phyloP scores from a whole-genome alignment of 2,329 filamentous ascomycete species.

The Arachnopeziza araneosa region DNA sequence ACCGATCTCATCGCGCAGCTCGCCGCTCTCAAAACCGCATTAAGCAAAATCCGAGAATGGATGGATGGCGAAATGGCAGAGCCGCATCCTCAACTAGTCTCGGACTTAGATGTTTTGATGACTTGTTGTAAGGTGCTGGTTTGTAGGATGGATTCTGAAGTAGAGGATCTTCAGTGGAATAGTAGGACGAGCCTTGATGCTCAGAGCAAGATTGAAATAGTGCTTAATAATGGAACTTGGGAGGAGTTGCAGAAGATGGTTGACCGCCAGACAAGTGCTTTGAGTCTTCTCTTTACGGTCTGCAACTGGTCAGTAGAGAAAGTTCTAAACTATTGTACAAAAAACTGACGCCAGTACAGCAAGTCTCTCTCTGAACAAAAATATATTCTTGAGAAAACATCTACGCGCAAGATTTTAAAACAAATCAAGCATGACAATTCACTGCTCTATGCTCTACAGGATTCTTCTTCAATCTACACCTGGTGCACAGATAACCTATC shows the following conservation, averaged over 20 bases:
- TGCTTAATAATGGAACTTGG: slow-evolving; percentile 3
- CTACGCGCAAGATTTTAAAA: neutral
- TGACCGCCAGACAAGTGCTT: slow-evolving; percentile 2
- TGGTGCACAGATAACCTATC: slow-evolving; percentile 3
- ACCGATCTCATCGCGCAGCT: slow-evolving; percentile 4
- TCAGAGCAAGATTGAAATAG: slow-evolving; percentile 7
- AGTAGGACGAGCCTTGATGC: neutral
- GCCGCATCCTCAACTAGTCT: slow-evolving; percentile 9
- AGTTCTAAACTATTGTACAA: neutral
- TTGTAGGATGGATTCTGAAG: neutral
- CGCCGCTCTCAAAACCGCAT: slow-evolving; percentile 2
- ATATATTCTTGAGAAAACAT: neutral
- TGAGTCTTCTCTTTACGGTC: slow-evolving; percentile 3
- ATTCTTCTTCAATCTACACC: slow-evolving; percentile 2
- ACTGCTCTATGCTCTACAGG: neutral
- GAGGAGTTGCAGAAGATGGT: slow-evolving; percentile 6
- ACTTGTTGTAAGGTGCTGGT: slow-evolving; percentile 6
- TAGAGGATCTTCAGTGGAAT: neutral
- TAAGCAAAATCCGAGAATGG: slow-evolving; percentile 9
- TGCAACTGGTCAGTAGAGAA: slow-evolving; percentile 3
- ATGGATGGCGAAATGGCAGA: slow-evolving; percentile 5
- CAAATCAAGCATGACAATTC: neutral
- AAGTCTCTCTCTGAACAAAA: neutral
- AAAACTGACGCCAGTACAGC: neutral
- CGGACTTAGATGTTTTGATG: slow-evolving; percentile 8